phyloP scores from a whole-genome alignment of 139 green algal species.

The Tetraselmis chui region DNA sequence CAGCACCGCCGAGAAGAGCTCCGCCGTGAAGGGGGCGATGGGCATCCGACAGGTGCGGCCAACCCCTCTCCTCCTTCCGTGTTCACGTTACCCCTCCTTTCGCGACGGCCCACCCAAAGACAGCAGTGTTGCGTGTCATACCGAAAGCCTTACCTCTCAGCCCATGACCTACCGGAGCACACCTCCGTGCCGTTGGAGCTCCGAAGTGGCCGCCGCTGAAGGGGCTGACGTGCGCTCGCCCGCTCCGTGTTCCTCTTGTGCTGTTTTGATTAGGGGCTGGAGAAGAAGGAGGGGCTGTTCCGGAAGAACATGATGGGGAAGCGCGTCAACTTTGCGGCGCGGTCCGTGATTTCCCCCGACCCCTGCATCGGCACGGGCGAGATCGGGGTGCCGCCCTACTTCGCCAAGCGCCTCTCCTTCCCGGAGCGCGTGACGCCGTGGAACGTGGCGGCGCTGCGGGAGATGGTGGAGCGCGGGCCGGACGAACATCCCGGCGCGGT shows the following conservation, averaged over 20 bases:
- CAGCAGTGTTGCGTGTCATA: no score
- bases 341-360: slow-evolving; percentile 96
- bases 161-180: no score
- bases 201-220: no score
- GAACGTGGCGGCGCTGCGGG: slow-evolving; percentile 74
- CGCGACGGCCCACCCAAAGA: no score
- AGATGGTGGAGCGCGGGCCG: slow-evolving; percentile 67
- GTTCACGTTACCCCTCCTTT: no score
- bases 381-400: slow-evolving; percentile 95
- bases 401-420: slow-evolving; percentile 87
- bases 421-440: slow-evolving; percentile 87
- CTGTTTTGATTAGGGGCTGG: no score
- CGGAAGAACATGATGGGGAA: slow-evolving; percentile 99
- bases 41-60: slow-evolving; percentile 4
- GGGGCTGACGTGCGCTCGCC: no score
- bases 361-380: slow-evolving; percentile 78
- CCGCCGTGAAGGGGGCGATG: background rate
- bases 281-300: slow-evolving; percentile 99
- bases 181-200: no score
- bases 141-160: no score
- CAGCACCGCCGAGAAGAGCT: slow-evolving; percentile 40
- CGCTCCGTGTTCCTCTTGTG: no score
- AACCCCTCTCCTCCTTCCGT: no score
- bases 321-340: slow-evolving; percentile 93
- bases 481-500: slow-evolving; percentile 80